Base-by-base conservation (phyloP, 805 yeast genomes). In the Priceomyces castillae region DNA sequence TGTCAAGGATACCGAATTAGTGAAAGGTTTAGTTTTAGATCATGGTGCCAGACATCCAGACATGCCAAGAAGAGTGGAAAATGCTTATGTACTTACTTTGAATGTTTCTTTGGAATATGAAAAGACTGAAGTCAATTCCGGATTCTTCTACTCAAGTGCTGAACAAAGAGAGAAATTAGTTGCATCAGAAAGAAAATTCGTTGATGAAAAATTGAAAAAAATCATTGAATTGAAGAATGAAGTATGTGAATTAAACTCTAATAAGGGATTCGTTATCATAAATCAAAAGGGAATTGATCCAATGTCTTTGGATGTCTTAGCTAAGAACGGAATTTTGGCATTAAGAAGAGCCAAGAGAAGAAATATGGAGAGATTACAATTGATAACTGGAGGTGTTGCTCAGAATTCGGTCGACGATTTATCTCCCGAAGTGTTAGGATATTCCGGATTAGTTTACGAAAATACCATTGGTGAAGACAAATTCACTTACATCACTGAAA, bases 1-100 rank as follows among this genome's bases (percentile, higher is more conserved):
- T 30, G 88, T 94, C 26, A 79, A 82, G 48, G 94, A 90, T 43
- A 90, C 98, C 15, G 75, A 77, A 57, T 80, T 94, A 46, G 74
- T 94, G 51, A 82, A 78, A 55, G 99, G 99, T 37, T 77, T 94
- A 53, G 99, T 94, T 30, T 76, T 94, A 51, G 99, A 94, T 64
- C 99, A 94, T 64, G 99, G 99, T 53, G 97, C 97, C 14, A 81
- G 99, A 64, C 99, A 94, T 73, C 99, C 99, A 37, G 99, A 94
- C 67, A 94, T 94, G 99, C 99, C 99, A 46, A 86, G 82, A 52
- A 70, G 82, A 43, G 84, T 94, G 15, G 78, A 80, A 50, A 88
- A 94, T 63, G 97, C 97, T 1, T 73, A 80, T 57, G 82, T 94
- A 26, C 76, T 94, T 60, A 94, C 88, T 42, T 77, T 94, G 56